These are phyloP conservation scores for Chenopodium album DNA, from an alignment of 148 eudicot genomes.

Conservation along the genomic window DNA sequence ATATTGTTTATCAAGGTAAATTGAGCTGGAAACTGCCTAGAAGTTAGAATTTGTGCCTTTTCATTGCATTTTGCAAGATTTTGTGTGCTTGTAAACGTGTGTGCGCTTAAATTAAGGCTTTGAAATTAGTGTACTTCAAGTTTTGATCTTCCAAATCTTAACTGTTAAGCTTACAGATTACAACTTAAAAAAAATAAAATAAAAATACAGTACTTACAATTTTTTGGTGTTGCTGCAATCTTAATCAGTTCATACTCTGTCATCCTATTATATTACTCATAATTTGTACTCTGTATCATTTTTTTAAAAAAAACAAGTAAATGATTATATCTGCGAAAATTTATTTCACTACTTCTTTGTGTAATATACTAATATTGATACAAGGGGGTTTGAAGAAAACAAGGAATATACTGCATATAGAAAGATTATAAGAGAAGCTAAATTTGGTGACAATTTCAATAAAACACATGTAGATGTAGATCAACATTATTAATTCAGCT, in stretches of 20 bases:
- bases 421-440: no score
- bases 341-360: no score
- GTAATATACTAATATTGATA: no score
- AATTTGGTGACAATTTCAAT: no score
- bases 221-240: not conserved
- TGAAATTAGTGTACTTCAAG: conserved; percentile 11
- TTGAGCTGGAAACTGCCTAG: conserved; percentile 14
- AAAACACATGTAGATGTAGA: no score
- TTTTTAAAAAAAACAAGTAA: no score
- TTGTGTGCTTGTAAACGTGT: conserved; percentile 22
- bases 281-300: no score
- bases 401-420: no score
- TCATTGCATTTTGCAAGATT: not conserved
- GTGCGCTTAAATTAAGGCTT: conserved; percentile 19
- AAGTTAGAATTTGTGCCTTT: not conserved
- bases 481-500: no score
- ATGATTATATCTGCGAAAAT: no score
- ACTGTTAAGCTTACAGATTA: conserved; percentile 10
- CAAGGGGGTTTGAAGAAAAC: no score
- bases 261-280: no score
- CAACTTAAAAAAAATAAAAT: not conserved
- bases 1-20: not conserved
- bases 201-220: not conserved
- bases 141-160: conserved; percentile 7
- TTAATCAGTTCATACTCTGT: not conserved